Evolutionary conservation across 2,329 filamentous ascomycete genomes (phyloP).

Genomic region (Hymenoscyphus albidus): DNA sequence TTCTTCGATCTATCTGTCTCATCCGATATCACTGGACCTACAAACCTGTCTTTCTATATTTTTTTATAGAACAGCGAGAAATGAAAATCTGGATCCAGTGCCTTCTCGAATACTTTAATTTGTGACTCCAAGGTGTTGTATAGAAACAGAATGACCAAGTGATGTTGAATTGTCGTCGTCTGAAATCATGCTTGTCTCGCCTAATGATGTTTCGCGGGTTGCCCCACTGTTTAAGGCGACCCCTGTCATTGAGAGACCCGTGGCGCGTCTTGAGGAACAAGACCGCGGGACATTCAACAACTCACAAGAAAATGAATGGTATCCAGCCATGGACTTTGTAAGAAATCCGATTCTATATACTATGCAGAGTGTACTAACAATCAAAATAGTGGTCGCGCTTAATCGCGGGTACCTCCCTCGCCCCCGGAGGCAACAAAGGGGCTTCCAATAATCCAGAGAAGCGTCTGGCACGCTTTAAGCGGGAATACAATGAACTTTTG

Average conservation of each 20-base stretch:
- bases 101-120: no score
- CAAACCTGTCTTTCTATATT: no score
- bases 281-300: neutral
- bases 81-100: no score
- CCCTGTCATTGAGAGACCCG: neutral
- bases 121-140: neutral
- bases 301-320: constrained; percentile 11
- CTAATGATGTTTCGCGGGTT: neutral
- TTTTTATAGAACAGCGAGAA: no score
- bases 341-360: constrained; percentile 12
- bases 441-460: constrained; percentile 59
- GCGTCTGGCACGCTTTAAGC: constrained; percentile 63
- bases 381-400: constrained; percentile 59
- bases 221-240: neutral
- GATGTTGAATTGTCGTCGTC: neutral
- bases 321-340: constrained; percentile 32
- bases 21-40: no score
- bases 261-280: neutral
- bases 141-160: neutral
- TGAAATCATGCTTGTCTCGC: neutral
- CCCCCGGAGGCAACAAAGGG: constrained; percentile 52
- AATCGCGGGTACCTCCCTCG: constrained; percentile 58
- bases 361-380: constrained; percentile 14
- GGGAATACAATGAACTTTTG: constrained; percentile 60
- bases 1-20: no score